Evolutionary conservation across 768 basidiomycete species (phyloP), one percentile per base, ranked within the genome.

Genomic region (Pholiota molesta): DNA sequence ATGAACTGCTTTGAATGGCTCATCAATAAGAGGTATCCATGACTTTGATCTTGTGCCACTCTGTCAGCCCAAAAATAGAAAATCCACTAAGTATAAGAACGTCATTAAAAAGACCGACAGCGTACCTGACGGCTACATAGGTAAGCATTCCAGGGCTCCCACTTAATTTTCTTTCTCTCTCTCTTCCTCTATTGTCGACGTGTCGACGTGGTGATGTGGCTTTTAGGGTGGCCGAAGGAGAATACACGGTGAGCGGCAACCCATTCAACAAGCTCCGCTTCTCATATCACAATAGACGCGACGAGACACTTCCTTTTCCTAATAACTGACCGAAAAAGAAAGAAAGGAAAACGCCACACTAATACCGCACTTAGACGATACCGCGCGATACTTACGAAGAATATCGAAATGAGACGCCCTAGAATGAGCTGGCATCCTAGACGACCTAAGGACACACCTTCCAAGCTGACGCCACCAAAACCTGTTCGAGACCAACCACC

Each of bases 351-450:
- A n/a, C n/a, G 10, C 28, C 56, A 47, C 56, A 29, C 44, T 57
- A 57, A 57, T 29, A 13, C 44, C 56, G 31, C 56, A 31, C 29
- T 45, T 45, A 29, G 28, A 8, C 19, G 23, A 13, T 21, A 26
- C 4, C 19, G 11, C 44, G 23, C 16, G 44, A 23, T 45, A 44
- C 5, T 29, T 23, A 57, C 26, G 9, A 31, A 17, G 28, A 17
- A 42, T 57, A 44, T 29, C 42, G 29, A 45, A 28, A 57, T 57
- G 56, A 57, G 42, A 14, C 56, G 29, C 56, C 44, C 44, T 23
- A 29, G 23, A 14, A 29, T 57, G 56, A 29, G 44, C 28, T 57
- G 56, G 56, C 44, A 42, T 5, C 57, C 45, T 26, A 49, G n/a
- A 1, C 2, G 6, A 51, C 31, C 31, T 51, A 58, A 49, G 45